phyloP scores from a whole-genome alignment of 768 basidiomycete genomes.

The Boletus tylopilopsis region DNA sequence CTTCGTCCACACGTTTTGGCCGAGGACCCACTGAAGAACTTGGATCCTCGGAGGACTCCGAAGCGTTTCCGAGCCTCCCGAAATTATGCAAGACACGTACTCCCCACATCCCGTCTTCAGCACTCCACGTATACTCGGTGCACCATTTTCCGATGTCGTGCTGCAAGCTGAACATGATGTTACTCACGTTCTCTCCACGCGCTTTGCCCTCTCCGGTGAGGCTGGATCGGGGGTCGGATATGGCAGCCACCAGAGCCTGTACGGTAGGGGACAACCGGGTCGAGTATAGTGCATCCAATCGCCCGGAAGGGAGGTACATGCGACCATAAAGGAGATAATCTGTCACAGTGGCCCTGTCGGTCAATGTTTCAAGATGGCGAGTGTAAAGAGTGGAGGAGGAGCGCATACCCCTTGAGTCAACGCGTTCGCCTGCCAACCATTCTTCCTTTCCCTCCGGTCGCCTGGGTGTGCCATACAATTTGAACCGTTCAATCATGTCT shows the following conservation, averaged over 20 bases:
- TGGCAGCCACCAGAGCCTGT: constrained; percentile 81
- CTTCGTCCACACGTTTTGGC: constrained; percentile 87
- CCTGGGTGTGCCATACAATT: constrained; percentile 76
- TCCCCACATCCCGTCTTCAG: constrained; percentile 93
- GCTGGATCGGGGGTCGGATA: constrained; percentile 70
- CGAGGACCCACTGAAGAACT: constrained; percentile 28
- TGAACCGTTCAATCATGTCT: constrained; percentile 87
- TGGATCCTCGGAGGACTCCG: constrained; percentile 35
- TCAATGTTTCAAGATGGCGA: constrained; percentile 18
- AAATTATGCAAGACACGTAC: constrained; percentile 88
- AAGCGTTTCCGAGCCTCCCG: constrained; percentile 54
- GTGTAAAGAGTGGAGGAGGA: constrained; percentile 13
- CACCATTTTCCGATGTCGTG: constrained; percentile 93
- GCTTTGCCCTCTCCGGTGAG: constrained; percentile 37
- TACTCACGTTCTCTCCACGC: constrained; percentile 52
- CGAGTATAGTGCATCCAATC: constrained; percentile 88
- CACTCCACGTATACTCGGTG: constrained; percentile 92
- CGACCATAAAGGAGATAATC: constrained; percentile 95
- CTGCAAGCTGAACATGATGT: constrained; percentile 80
- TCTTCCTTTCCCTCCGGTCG: constrained; percentile 76
- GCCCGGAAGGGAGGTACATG: constrained; percentile 82
- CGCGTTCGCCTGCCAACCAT: constrained; percentile 76
- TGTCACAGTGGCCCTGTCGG: constrained; percentile 30
- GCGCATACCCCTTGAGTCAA: constrained; percentile 66
- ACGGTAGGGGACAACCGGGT: constrained; percentile 73